Evolutionary conservation across 2,329 filamentous ascomycete genomes (phyloP), one percentile per base, ranked within the genome.

Genomic region (Fusarium nanum): DNA sequence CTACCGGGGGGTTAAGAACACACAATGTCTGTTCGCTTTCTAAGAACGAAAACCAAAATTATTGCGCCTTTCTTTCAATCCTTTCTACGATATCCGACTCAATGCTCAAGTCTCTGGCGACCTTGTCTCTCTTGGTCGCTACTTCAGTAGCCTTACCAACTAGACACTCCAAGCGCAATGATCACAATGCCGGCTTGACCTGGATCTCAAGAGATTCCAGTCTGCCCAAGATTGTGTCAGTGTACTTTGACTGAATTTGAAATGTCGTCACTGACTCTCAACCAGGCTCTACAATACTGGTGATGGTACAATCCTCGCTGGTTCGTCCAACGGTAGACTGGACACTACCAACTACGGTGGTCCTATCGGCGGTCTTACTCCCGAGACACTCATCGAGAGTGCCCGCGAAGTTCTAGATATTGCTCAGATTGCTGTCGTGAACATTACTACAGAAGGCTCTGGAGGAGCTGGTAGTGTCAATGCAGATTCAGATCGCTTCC

Each of bases 301-400:
- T 6, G 48, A 50, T 18, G 78, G 76, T 4, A 79, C 76, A 11
- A 79, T 78, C 23, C 63, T 79, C n/a, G 78, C 77, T 3, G 75
- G 75, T n/a, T 80, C 77, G 3, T 78, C 76, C 34, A 77, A 78
- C 56, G 77, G 77, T 56, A 72, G 76, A 6, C 67, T 80, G 1
- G 78, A 80, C 47, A 80, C 78, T 57, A 69, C 78, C 60, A 74
- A 75, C 55, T 80, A 79, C 40, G 77, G 76, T 28, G 54, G 58
- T 16, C 76, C 75, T 2, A 54, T 67, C 6, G 69, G 70, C 1
- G 18, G 40, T 14, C 76, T 75, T 2, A 78, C 75, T 23, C 70
- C 55, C 30, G 75, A 72, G 18, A 50, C 56, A 20, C 56, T 79
- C 27, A 76, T 80, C 9, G 74, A 61, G 42, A 79, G 78, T 30